A percentile compares a stretch with the other conserved stretches of the same genome.
phyloP scores from a whole-genome alignment of 257 asterid genomes.

The Voacanga thouarsii region DNA sequence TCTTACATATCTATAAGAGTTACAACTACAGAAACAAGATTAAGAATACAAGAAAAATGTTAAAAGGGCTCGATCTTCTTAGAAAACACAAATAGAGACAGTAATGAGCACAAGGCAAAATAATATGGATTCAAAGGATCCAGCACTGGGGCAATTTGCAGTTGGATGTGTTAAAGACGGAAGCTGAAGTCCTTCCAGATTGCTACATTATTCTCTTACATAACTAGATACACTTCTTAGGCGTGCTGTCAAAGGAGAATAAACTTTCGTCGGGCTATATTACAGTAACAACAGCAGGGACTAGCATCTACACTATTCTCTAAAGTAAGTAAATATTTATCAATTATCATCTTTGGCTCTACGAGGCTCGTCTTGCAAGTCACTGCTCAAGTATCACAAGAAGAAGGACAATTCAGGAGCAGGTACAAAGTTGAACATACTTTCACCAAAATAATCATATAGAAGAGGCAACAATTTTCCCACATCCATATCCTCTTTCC shows the following conservation, averaged over 20 bases:
- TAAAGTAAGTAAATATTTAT: not conserved
- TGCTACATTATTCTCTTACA: no score
- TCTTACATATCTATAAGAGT: not conserved
- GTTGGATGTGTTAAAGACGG: no score
- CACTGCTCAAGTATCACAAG: conserved; percentile 35
- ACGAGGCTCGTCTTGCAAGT: not conserved
- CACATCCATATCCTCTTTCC: conserved; percentile 53
- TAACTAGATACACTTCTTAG: no score
- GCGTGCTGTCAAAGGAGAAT: no score
- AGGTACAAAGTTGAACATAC: conserved; percentile 68
- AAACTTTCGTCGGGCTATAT: no score
- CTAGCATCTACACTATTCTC: not conserved
- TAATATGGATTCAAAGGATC: no score
- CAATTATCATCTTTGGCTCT: not conserved
- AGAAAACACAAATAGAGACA: no score
- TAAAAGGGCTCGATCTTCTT: no score
- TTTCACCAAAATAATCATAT: conserved; percentile 73
- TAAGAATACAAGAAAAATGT: not conserved
- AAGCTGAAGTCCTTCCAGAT: no score
- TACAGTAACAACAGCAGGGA: not conserved
- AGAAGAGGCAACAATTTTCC: conserved; percentile 50
- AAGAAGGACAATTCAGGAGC: conserved; percentile 56
- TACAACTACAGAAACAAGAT: not conserved
- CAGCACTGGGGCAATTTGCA: no score
- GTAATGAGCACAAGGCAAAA: no score